Evolutionary conservation across 1,284 basidiomycete genomes (phyloP).

Genomic region (Pseudozyma tsukubaensis): DNA sequence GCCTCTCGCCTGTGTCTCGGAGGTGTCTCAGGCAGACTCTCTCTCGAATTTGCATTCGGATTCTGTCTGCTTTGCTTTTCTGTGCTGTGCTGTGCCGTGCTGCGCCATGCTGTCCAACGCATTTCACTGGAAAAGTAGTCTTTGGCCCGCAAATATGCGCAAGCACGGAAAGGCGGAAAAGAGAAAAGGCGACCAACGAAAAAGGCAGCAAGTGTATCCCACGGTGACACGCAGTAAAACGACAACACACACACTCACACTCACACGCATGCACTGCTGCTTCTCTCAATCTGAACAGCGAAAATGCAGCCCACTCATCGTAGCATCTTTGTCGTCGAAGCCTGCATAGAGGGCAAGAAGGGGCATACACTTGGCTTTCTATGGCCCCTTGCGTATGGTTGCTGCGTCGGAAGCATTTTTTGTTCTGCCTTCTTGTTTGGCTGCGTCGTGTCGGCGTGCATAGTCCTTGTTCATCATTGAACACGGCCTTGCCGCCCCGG

Average conservation of each 20-base stretch:
- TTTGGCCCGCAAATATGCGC: neutral
- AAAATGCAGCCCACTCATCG: neutral
- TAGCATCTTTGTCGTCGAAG: neutral
- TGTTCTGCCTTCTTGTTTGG: constrained; percentile 2
- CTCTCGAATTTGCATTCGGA: constrained; percentile 11
- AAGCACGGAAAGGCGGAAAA: neutral
- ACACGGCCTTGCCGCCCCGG: no score
- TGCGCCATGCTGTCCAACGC: neutral
- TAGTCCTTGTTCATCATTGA: neutral
- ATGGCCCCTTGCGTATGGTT: constrained; percentile 6
- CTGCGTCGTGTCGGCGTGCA: neutral
- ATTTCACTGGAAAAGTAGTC: neutral
- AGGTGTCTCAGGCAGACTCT: neutral
- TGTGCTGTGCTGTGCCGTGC: neutral
- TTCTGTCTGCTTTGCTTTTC: constrained; percentile 1
- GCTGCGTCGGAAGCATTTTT: constrained; percentile 11
- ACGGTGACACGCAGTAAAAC: neutral
- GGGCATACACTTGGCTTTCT: no score
- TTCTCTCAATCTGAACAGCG: neutral
- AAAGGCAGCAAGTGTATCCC: neutral
- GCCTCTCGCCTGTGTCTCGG: constrained; percentile 4
- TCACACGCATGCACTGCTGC: neutral
- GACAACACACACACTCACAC: neutral
- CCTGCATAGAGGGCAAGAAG: no score
- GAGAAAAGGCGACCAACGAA: neutral